These are phyloP conservation scores for Fusarium verticillioides DNA, from an alignment of 2,329 filamentous ascomycete genomes.

Conservation along the genomic window DNA sequence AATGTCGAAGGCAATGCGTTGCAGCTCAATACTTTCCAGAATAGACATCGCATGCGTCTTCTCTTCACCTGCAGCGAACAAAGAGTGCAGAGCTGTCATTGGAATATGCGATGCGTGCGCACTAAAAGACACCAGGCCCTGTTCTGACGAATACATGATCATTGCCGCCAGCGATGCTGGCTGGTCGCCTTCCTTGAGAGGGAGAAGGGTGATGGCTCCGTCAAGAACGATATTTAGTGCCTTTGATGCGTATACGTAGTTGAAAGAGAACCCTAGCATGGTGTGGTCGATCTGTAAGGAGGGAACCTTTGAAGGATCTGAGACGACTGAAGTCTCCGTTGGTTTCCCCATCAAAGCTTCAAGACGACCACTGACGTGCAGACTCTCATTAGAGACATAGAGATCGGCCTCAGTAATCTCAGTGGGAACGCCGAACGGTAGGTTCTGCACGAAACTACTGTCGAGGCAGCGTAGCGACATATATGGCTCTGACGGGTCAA, in stretches of 20 bases:
- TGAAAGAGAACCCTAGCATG: fast-evolving
- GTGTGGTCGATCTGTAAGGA: fast-evolving
- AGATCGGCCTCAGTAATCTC: not conserved
- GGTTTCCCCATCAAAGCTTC: not conserved
- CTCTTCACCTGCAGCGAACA: fast-evolving
- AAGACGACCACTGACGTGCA: fast-evolving
- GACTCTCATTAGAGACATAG: fast-evolving
- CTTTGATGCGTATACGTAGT: fast-evolving
- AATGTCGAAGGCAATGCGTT: fast-evolving
- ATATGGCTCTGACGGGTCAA: fast-evolving
- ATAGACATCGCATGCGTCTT: fast-evolving
- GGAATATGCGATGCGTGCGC: fast-evolving
- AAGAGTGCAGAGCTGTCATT: not conserved
- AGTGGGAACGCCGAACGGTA: fast-evolving
- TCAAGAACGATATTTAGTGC: fast-evolving
- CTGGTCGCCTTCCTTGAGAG: fast-evolving
- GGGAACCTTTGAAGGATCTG: not conserved
- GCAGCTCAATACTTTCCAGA: fast-evolving
- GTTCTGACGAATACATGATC: not conserved
- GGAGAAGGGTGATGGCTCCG: fast-evolving
- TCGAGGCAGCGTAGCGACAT: not conserved
- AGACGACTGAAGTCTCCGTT: fast-evolving
- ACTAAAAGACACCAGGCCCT: too few relatives aligned
- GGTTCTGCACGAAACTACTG: fast-evolving
- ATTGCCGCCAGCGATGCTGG: fast-evolving